A percentile compares a stretch with the other conserved stretches of the same genome.
Evolutionary conservation across 768 basidiomycete species (phyloP).

Genomic region (Dentipellis sp.): DNA sequence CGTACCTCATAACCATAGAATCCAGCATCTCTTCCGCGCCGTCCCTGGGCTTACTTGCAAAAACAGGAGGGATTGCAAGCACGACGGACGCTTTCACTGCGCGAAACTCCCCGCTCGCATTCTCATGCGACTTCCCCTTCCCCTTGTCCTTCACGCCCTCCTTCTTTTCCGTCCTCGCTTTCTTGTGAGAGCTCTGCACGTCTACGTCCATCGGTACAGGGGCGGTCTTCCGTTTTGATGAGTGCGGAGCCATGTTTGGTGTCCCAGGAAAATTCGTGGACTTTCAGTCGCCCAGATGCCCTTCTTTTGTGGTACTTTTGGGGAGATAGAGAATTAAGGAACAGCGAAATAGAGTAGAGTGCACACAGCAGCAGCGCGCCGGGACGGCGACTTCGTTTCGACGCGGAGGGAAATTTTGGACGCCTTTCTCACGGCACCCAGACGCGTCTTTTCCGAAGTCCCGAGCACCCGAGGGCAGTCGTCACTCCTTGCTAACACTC

Average conservation of each 20-base stretch:
- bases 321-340: not conserved
- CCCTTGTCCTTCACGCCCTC: constrained; percentile 11
- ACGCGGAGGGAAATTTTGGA: not conserved
- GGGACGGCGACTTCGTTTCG: not conserved
- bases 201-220: constrained; percentile 17
- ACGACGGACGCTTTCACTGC: constrained; percentile 55
- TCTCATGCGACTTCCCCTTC: constrained; percentile 3
- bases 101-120: constrained; percentile 40
- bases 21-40: constrained; percentile 89
- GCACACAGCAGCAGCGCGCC: not conserved
- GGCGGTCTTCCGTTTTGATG: constrained; percentile 6
- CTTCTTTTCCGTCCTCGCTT: constrained; percentile 24
- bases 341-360: not conserved
- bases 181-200: constrained; percentile 10
- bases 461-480: not conserved
- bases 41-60: constrained; percentile 56
- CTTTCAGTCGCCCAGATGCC: too few relatives aligned
- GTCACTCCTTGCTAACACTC: not conserved
- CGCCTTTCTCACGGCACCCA: not conserved
- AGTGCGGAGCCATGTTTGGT: not conserved
- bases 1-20: constrained; percentile 91
- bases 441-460: not conserved
- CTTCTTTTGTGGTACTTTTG: too few relatives aligned
- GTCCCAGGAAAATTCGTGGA: not conserved
- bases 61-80: constrained; percentile 75